A percentile compares a stretch with the other conserved stretches of the same genome.
Evolutionary conservation across 768 basidiomycete genomes (phyloP).

Genomic region (Rickenella mellea): DNA sequence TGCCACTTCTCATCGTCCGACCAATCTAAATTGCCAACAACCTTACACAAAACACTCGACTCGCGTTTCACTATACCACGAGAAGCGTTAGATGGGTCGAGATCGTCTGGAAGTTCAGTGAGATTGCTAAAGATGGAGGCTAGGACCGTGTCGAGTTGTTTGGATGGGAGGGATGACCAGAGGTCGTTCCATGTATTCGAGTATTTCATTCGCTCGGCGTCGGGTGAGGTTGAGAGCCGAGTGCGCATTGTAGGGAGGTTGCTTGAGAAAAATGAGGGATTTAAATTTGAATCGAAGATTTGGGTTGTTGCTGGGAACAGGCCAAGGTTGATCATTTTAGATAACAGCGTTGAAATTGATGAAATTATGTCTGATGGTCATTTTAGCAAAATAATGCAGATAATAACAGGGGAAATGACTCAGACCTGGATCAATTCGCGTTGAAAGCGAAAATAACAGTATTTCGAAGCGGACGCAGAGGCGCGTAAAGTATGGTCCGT

Average conservation of each 20-base stretch:
- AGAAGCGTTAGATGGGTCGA: conserved; percentile 21
- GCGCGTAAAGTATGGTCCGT: conserved; percentile 45
- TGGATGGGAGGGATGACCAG: conserved; percentile 38
- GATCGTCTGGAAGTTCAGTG: conserved; percentile 16
- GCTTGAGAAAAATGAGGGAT: conserved; percentile 53
- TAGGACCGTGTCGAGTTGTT: conserved; percentile 47
- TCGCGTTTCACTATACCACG: conserved; percentile 44
- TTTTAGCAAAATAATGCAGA: conserved; percentile 3
- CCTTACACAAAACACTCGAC: conserved; percentile 35
- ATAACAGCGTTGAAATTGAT: conserved; percentile 44
- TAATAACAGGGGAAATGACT: conserved; percentile 26
- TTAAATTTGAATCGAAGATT: too few relatives aligned
- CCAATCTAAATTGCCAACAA: conserved; percentile 44
- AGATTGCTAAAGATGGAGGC: conserved; percentile 49
- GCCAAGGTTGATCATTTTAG: conserved; percentile 60
- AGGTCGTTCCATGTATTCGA: conserved; percentile 39
- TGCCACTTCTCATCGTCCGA: conserved; percentile 45
- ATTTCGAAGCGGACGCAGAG: conserved; percentile 44
- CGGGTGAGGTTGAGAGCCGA: conserved; percentile 20
- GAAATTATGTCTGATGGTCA: conserved; percentile 12
- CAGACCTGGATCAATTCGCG: conserved; percentile 21
- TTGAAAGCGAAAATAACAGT: conserved; percentile 35
- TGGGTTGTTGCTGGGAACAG: conserved; percentile 50
- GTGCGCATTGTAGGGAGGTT: conserved; percentile 39
- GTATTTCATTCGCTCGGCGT: conserved; percentile 25